Evolutionary conservation across 2,329 filamentous ascomycete genomes (phyloP), one percentile per base, ranked within the genome.

Genomic region (Neonectria faginata): DNA sequence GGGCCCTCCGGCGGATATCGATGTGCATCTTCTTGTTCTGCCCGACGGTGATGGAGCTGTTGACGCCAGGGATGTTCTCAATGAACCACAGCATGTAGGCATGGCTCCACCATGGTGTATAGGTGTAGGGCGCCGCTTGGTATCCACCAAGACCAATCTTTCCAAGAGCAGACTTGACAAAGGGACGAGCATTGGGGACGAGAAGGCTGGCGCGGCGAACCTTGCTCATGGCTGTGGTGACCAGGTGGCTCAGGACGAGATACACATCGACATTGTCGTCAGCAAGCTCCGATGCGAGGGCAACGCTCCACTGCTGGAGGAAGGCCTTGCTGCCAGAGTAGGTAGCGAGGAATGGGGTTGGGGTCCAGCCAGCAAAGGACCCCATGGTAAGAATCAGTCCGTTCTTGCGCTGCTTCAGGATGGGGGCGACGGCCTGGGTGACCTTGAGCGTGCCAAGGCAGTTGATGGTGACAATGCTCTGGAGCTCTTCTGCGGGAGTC

Each of bases 291-390:
- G 91, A 88, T 1, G 91, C 92, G 14, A 99, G 86, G 11, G 96
- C 90, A 6, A 89, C 91, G 70, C 92, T 97, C 96, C 96, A 99
- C 76, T 97, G 91, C 81, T 98, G 95, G 53, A 99, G 86, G 86
- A 99, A 99, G 1, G 96, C 95, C 83, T 99, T 99, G 88, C 92
- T 96, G 70, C 96, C 96, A 48, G 93, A 97, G 85, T 99, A 99
- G 3, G 96, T 98, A 12, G 96, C 96, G 48, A 99, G 87, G 59
- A 96, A 89, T 6, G 97, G 94, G 0, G 93, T 97, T 8, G 96
- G 96, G 66, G 96, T 88, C 81, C 97, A 91, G 70, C 96, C 97
- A 67, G 92, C 96, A 77, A 98, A 97, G 11, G 94, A 97, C 51
- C 95, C 96, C 94, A 99, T 97, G 63, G 95, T 99, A 60, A 99